Percentiles rank a stretch among this genome's conserved stretches.
Conservation (phyloP, 1,284 basidiomycete species). For the Melanopsichium pennsylvanicum region DNA sequence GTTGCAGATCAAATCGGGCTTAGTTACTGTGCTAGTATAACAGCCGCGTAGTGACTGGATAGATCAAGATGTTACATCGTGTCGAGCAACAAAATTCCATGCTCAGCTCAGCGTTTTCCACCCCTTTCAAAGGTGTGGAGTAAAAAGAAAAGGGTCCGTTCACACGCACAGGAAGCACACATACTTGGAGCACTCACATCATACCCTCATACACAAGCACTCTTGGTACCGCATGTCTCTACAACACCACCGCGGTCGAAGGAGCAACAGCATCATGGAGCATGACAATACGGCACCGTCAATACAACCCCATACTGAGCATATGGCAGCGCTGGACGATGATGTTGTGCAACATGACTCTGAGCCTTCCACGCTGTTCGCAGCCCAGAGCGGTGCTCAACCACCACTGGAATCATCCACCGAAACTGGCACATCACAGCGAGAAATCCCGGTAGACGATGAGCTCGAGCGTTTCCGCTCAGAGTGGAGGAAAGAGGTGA, state of each 20-base stretch:
- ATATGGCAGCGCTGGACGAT: background rate
- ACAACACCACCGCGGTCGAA: too few species aligned
- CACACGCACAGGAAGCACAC: background rate
- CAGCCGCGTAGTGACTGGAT: too few species aligned
- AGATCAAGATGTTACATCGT: background rate
- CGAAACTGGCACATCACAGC: background rate
- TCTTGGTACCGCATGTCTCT: too few species aligned
- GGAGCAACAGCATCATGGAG: constrained; percentile 6
- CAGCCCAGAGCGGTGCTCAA: constrained; percentile 16
- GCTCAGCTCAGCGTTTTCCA: constrained; percentile 7
- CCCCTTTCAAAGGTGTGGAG: constrained; percentile 3
- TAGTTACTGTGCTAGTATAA: too few species aligned
- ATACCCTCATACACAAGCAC: too few species aligned
- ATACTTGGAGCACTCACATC: background rate
- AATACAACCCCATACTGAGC: constrained; percentile 5
- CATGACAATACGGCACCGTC: constrained; percentile 10
- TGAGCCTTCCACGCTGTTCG: constrained; percentile 17
- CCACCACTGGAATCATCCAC: constrained; percentile 14
- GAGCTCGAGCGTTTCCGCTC: constrained; percentile 48
- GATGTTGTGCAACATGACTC: constrained; percentile 4
- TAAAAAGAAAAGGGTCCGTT: constrained; percentile 9
- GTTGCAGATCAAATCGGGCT: too few species aligned
- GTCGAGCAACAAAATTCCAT: background rate
- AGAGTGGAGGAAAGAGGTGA: constrained; percentile 50
- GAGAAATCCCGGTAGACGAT: constrained; percentile 16